These are phyloP conservation scores for Trichophyton equinum DNA, from an alignment of 2,329 filamentous ascomycete species.

Conservation along the genomic window DNA sequence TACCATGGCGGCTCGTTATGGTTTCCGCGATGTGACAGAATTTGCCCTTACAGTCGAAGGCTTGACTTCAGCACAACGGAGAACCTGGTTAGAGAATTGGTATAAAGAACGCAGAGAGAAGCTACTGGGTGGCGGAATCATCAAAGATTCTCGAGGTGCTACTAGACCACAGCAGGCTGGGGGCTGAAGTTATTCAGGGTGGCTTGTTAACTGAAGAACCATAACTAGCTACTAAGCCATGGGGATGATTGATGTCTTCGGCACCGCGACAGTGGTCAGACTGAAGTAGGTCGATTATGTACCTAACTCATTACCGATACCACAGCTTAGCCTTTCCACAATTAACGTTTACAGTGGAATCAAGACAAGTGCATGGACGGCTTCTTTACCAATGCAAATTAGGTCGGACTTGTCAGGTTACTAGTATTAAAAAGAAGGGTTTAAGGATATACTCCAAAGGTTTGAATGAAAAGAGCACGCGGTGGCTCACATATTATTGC, in stretches of 20 bases:
- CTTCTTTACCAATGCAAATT: neutral
- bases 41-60: slow-evolving; percentile 85
- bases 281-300: no score
- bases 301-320: no score
- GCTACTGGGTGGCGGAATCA: slow-evolving; percentile 14
- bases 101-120: slow-evolving; percentile 55
- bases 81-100: slow-evolving; percentile 66
- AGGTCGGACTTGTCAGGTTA: no score
- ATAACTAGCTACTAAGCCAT: no score
- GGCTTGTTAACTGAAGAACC: neutral
- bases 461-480: neutral
- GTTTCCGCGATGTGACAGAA: slow-evolving; percentile 61
- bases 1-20: slow-evolving; percentile 70
- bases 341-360: no score
- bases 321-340: no score
- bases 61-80: slow-evolving; percentile 73
- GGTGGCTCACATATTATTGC: neutral
- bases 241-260: no score
- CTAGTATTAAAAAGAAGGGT: neutral
- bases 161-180: neutral
- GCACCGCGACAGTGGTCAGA: no score
- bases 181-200: neutral
- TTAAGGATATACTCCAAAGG: neutral
- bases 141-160: neutral
- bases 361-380: no score